phyloP scores from a whole-genome alignment of 495 filamentous ascomycete species.

The Penicillium egyptiacum region DNA sequence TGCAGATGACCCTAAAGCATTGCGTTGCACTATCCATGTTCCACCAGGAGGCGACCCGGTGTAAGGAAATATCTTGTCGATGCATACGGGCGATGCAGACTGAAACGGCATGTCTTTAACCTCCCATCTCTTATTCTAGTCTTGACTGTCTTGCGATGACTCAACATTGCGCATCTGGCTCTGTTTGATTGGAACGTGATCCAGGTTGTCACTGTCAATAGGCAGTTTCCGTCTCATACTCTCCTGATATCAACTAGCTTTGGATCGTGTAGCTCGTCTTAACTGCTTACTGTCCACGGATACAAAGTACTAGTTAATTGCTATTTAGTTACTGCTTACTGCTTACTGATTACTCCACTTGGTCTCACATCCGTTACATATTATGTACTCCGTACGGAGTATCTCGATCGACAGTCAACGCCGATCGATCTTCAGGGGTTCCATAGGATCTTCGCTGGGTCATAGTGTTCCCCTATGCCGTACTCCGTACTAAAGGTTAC shows the following conservation, averaged over 20 bases:
- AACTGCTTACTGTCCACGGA: neutral
- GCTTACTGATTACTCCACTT: slow-evolving; percentile 7
- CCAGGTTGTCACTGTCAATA: neutral
- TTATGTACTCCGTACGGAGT: neutral
- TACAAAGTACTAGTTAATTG: no score
- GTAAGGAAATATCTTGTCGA: neutral
- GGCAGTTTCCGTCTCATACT: neutral
- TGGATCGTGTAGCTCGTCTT: neutral
- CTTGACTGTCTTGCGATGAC: neutral
- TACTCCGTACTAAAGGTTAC: neutral
- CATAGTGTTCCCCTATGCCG: neutral
- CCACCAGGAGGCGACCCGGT: neutral
- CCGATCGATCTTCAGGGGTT: slow-evolving; percentile 17
- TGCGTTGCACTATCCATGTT: slow-evolving; percentile 2
- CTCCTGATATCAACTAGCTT: neutral
- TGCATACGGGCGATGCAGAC: neutral
- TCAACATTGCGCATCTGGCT: neutral
- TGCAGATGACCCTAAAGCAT: neutral
- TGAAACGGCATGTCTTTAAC: slow-evolving; percentile 3
- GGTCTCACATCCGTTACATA: slow-evolving; percentile 7
- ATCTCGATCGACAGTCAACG: slow-evolving; percentile 9
- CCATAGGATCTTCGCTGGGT: slow-evolving; percentile 6
- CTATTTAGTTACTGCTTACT: neutral
- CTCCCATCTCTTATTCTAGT: neutral
- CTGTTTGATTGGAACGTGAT: neutral